Base-by-base conservation (phyloP, 139 green algal species). In the Volvox reticuliferus region DNA sequence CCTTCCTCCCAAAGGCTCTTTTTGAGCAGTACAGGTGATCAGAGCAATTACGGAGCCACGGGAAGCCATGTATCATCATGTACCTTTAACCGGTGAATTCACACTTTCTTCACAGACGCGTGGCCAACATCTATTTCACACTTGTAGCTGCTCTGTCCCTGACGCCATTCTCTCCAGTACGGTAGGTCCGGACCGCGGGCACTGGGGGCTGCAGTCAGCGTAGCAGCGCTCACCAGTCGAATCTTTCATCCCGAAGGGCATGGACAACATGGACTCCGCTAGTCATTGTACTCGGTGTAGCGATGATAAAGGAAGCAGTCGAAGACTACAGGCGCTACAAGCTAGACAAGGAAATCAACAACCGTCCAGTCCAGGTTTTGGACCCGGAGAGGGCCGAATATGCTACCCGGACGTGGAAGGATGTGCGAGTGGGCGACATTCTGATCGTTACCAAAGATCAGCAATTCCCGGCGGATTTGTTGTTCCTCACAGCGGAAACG, bases 51-150 rank as follows among this genome's bases (percentile, higher is more conserved):
- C 35, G 37, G 37, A 73, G 50, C 26, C 13, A 55, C 44, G 44
- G 28, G 24, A 17, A 35, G 80, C 79, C 81, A 77, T 77, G 81
- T 81, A 18, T 35, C 0, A 24, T 30, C 32, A 55, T 37, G 19
- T 37, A 21, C 44, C 30, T 71, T 79, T 37, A 33, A 67, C 33
- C 1, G 30, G 36, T 65, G 35, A 84, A 84, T 24, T 44, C 26
- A 12, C 18, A 24, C 30, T 73, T 28, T 32, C 30, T 12, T 28
- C 79, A 69, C 90, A 95, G 96, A 89, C 94, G 96, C 24, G 91
- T 98, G 0, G 96, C 96, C 35, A 98, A 98, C 88, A 91, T 96
- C 1, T 98, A 98, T 92, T 98, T 98, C 89, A 96, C 95, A 0
- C 33, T 96, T 19, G 93, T 97, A 20, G 96, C 96, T 2, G 94